phyloP scores from a whole-genome alignment of 345 rosid genomes.

The Salix dunnii region DNA sequence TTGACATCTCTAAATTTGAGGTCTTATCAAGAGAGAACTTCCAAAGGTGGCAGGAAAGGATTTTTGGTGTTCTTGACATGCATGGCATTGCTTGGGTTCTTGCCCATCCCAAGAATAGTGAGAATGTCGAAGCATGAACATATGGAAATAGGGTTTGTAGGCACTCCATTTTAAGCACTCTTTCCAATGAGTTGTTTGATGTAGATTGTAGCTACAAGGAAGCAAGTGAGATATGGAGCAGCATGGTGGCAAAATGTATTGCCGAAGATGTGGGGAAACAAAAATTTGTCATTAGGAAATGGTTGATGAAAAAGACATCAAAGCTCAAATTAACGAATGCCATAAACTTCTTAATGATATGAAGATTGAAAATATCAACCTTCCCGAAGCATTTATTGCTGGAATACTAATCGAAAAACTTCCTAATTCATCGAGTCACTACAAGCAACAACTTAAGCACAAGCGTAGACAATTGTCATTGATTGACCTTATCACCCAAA shows the following conservation, averaged over 20 bases:
- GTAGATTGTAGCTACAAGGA: not conserved
- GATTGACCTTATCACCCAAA: not conserved
- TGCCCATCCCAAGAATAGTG: not conserved
- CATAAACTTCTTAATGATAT: not conserved
- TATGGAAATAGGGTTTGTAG: not conserved
- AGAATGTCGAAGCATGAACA: not conserved
- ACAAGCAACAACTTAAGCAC: not conserved
- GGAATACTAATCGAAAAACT: not conserved
- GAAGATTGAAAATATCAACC: not conserved
- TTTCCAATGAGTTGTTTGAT: not conserved
- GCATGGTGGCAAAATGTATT: not conserved
- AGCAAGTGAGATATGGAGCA: not conserved
- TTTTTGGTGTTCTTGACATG: not conserved
- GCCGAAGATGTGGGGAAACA: not conserved
- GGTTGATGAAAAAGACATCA: not conserved
- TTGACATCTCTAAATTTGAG: not conserved
- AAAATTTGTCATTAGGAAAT: not conserved
- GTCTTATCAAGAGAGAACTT: not conserved
- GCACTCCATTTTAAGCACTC: not conserved
- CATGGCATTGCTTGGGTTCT: not conserved
- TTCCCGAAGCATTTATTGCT: not conserved
- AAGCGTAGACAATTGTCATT: not conserved
- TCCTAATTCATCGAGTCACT: not conserved
- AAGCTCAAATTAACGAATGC: not conserved
- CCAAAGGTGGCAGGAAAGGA: not conserved